phyloP scores from a whole-genome alignment of 306 rosid genomes.

The Gynostemma pentaphyllum region DNA sequence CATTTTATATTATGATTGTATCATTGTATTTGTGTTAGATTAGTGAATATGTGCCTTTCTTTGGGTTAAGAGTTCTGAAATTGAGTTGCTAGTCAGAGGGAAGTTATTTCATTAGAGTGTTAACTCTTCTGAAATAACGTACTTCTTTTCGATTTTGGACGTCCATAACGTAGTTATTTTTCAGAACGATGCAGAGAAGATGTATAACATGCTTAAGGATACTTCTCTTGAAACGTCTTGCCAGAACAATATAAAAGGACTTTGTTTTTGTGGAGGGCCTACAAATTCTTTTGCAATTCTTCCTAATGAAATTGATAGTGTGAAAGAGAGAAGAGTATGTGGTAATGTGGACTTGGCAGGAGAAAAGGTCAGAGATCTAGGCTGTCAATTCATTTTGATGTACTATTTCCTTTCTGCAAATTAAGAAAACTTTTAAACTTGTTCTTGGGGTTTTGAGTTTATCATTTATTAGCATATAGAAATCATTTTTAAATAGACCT shows the following conservation, averaged over 20 bases:
- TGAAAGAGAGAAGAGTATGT: conserved; percentile 26
- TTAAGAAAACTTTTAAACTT: too few species aligned
- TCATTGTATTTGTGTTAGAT: too few species aligned
- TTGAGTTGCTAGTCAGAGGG: not conserved
- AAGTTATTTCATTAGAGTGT: not conserved
- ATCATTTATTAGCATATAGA: not conserved
- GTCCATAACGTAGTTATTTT: conserved; percentile 9
- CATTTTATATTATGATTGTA: too few species aligned
- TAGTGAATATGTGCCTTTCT: too few species aligned
- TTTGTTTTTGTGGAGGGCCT: conserved; percentile 49
- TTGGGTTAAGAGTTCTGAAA: too few species aligned
- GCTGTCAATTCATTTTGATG: not conserved
- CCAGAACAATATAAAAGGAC: conserved; percentile 25
- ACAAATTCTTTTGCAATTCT: conserved; percentile 58
- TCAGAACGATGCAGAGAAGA: conserved; percentile 68
- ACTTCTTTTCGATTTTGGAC: not conserved
- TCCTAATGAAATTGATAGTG: conserved; percentile 33
- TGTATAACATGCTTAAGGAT: conserved; percentile 44
- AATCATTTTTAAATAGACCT: not conserved
- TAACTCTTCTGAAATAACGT: not conserved
- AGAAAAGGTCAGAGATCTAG: conserved; percentile 39
- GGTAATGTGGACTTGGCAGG: conserved; percentile 20
- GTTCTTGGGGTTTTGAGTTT: too few species aligned
- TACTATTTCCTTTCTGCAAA: not conserved
- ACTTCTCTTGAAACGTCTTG: conserved; percentile 30